Percentiles rank a stretch among this genome's conserved stretches.
These are phyloP conservation scores for Cinnamomum micranthum DNA, from an alignment of 164 flowering plant species.

Conservation along the genomic window DNA sequence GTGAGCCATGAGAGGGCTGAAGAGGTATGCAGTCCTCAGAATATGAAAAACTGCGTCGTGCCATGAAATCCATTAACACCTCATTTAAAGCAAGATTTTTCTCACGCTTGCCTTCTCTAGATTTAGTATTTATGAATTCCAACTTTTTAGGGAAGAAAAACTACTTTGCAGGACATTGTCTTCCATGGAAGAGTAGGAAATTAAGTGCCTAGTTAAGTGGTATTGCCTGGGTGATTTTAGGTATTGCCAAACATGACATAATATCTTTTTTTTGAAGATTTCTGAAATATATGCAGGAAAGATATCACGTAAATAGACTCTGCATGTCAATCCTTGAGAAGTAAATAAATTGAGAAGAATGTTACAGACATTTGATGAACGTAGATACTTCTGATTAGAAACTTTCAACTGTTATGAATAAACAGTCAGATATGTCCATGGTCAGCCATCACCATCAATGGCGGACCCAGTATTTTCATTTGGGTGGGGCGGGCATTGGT, in stretches of 20 bases:
- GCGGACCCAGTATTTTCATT: too few relatives aligned
- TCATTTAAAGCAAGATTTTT: neutral
- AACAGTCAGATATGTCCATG: too few relatives aligned
- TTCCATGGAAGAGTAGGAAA: too few relatives aligned
- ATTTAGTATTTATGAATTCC: too few relatives aligned
- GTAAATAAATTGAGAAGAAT: neutral
- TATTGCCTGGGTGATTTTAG: neutral
- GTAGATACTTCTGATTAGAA: neutral
- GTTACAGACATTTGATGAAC: neutral
- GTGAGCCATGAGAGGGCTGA: slow-evolving; percentile 87
- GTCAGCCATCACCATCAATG: too few relatives aligned
- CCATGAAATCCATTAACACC: neutral
- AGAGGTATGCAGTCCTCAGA: slow-evolving; percentile 50
- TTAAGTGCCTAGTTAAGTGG: neutral
- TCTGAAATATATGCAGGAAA: too few relatives aligned
- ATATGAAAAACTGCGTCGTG: neutral
- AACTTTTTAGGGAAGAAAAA: too few relatives aligned
- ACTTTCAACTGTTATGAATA: too few relatives aligned
- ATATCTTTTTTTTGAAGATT: too few relatives aligned
- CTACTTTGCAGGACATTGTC: neutral
- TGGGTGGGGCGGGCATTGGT: too few relatives aligned
- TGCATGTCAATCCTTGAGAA: too few relatives aligned
- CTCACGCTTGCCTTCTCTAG: neutral
- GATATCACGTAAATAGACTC: too few relatives aligned
- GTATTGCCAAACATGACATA: neutral